phyloP scores from a whole-genome alignment of 2,329 filamentous ascomycete genomes.

The Colletotrichum tamarilloi region DNA sequence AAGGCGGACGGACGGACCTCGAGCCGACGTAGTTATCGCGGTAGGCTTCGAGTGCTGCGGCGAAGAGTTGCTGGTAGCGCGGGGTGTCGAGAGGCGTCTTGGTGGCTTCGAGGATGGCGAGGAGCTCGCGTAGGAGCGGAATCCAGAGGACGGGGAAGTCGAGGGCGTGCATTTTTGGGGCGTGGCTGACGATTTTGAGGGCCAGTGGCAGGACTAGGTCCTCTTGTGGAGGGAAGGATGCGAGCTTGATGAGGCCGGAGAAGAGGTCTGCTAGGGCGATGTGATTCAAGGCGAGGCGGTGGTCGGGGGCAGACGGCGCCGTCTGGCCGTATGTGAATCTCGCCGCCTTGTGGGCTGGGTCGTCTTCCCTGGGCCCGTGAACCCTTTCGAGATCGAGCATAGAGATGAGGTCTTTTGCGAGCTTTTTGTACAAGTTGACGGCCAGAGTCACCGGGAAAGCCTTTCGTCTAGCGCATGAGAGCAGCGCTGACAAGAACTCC shows the following conservation, averaged over 20 bases:
- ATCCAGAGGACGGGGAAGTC: conserved; percentile 44
- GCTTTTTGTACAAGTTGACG: not conserved
- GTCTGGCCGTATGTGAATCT: not conserved
- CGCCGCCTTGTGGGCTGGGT: not conserved
- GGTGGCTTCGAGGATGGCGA: conserved; percentile 27
- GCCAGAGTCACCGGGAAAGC: not conserved
- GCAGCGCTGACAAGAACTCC: not conserved
- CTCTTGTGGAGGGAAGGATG: conserved; percentile 30
- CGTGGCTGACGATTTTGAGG: conserved; percentile 35
- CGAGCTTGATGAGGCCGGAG: conserved; percentile 1
- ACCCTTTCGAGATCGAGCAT: conserved; percentile 7
- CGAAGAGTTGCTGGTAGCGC: conserved; percentile 41
- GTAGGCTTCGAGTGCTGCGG: conserved; percentile 38
- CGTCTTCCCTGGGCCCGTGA: not conserved
- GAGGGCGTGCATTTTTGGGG: conserved; percentile 20
- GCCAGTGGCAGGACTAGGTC: conserved; percentile 38
- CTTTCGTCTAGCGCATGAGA: not conserved
- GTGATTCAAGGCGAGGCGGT: not conserved
- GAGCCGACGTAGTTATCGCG: conserved; percentile 38
- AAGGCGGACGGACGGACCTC: conserved; percentile 22
- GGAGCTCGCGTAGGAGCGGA: conserved; percentile 41
- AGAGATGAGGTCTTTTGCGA: not conserved
- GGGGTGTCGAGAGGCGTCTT: conserved; percentile 25
- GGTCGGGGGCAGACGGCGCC: not conserved
- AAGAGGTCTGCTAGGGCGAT: conserved; percentile 6